A percentile compares a stretch with the other conserved stretches of the same genome.
phyloP scores from a whole-genome alignment of 2,329 filamentous ascomycete genomes.

The Colletotrichum graminicola region DNA sequence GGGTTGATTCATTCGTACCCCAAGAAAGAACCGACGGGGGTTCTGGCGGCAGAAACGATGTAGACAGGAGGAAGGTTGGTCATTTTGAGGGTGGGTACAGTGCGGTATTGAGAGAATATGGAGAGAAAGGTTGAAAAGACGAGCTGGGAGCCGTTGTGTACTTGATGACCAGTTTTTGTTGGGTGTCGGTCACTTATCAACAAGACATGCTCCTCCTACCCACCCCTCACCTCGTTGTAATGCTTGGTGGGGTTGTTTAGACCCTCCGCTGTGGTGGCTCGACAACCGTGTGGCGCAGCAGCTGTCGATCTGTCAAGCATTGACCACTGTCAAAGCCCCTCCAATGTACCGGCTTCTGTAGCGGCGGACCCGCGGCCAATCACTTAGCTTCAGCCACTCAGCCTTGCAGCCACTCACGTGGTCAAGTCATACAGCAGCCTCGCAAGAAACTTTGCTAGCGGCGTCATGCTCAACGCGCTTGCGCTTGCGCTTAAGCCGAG shows the following conservation, averaged over 20 bases:
- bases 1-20: conserved; percentile 68
- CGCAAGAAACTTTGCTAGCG: conserved; percentile 42
- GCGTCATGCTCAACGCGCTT: conserved; percentile 38
- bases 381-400: conserved; percentile 20
- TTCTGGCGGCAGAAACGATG: conserved; percentile 92
- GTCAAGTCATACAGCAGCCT: conserved; percentile 35
- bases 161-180: conserved; percentile 33
- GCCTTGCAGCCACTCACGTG: conserved; percentile 39
- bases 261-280: conserved; percentile 22
- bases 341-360: conserved; percentile 31
- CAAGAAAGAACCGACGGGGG: conserved; percentile 93
- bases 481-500: conserved; percentile 30
- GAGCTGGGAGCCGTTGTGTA: conserved; percentile 11
- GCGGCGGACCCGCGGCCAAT: conserved; percentile 14
- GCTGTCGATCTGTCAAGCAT: conserved; percentile 22
- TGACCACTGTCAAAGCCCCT: conserved; percentile 1
- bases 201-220: conserved; percentile 26
- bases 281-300: conserved; percentile 35
- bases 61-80: conserved; percentile 88
- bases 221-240: conserved; percentile 35
- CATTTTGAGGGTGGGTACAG: conserved; percentile 66
- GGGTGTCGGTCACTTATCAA: conserved; percentile 33
- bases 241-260: conserved; percentile 40
- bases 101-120: not conserved
- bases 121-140: not conserved